Base-by-base conservation (phyloP, 768 basidiomycete species). In the Crassisporium funariophilum region DNA sequence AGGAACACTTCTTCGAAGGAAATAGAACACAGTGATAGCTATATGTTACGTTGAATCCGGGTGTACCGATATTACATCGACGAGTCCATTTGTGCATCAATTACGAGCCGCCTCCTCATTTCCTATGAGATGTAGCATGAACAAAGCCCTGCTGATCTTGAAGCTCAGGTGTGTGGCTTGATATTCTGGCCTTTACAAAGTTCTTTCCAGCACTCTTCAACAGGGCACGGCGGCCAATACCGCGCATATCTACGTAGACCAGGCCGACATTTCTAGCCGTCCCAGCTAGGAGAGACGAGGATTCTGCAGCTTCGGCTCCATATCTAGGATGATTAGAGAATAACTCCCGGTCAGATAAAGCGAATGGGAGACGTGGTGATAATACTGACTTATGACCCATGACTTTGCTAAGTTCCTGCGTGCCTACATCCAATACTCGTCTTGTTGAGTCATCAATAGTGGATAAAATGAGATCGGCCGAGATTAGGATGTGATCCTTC, bases 241-340 rank as follows among this genome's bases (percentile, higher is more conserved):
- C 87, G 2, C 75, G 66, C 72, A 86, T 75, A 61, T 91, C 88
- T 31, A 91, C 76, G 64, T 90, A 91, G 16, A 91, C 84, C 27
- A 90, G 70, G 3, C 77, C 83, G 10, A 88, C 80, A 64, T 91
- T 90, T 50, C 79, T 71, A 24, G 83, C 84, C 0, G 83, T 81
- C 6, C 81, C 83, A 5, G 84, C 79, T 47, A 84, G 67, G 42
- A 86, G 66, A 39, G 75, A 63, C 2, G 83, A 80, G 15, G 75
- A 79, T 35, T 82, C 71, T 8, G 73, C 84, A 5, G 82, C 84
- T 41, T 85, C 81, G 0, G 76, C 60, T 2, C 88, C 88, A 57
- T 84, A 87, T 53, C 77, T 79, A 25, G n/a, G n/a, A n/a, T n/a
- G 27, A 39, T 9, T 25, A 27, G 20, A 51, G 46, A 24, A 13